Conservation (phyloP, 2,329 filamentous ascomycete species). For the Colletotrichum eremochloae region DNA sequence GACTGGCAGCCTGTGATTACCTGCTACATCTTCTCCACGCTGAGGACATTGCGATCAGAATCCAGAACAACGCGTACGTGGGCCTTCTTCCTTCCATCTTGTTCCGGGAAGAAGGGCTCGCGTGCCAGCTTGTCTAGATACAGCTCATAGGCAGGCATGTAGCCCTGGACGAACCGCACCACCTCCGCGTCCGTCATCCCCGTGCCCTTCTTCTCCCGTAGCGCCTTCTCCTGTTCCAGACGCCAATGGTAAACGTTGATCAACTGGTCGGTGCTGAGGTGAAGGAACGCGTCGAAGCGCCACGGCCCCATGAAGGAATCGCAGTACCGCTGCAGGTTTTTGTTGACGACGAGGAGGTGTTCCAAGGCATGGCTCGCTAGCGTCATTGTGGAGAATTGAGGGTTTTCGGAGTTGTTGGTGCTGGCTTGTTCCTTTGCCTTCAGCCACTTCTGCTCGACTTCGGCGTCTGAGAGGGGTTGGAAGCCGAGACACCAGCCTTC, state of each 20-base stretch:
- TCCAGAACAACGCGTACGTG: conserved; percentile 34
- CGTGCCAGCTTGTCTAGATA: conserved; percentile 29
- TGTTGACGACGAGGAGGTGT: conserved; percentile 34
- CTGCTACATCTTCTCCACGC: conserved; percentile 15
- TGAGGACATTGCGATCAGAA: conserved; percentile 22
- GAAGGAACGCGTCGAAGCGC: conserved; percentile 37
- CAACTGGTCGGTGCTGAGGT: conserved; percentile 33
- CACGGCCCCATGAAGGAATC: conserved; percentile 38
- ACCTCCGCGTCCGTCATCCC: conserved; percentile 37
- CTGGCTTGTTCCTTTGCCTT: conserved; percentile 14
- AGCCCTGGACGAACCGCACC: conserved; percentile 38
- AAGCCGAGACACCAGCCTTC: conserved; percentile 41
- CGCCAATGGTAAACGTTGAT: conserved; percentile 39
- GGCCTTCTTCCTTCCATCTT: background rate
- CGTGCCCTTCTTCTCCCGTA: conserved; percentile 38
- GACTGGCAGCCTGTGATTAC: too few relatives aligned
- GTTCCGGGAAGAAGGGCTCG: conserved; percentile 17
- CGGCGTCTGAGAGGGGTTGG: conserved; percentile 14
- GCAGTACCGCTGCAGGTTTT: conserved; percentile 37
- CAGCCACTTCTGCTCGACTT: conserved; percentile 29
- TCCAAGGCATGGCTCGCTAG: conserved; percentile 26
- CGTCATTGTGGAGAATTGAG: conserved; percentile 29
- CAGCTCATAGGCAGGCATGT: conserved; percentile 40
- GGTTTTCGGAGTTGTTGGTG: background rate
- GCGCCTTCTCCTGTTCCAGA: conserved; percentile 34